These are phyloP conservation scores for Amborella trichopoda DNA, from an alignment of 164 flowering plant species.

Conservation along the genomic window DNA sequence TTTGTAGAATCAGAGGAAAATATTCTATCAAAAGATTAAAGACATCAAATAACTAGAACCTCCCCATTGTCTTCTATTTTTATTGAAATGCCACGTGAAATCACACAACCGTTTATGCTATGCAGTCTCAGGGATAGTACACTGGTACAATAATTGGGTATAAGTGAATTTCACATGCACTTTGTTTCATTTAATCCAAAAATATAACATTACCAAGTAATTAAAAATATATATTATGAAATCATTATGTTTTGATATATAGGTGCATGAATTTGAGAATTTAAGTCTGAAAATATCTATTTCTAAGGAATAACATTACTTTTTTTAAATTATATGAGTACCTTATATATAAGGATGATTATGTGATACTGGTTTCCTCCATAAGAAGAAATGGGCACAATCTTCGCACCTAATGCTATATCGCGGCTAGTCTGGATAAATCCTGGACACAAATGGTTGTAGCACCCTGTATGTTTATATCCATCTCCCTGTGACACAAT, in stretches of 20 bases:
- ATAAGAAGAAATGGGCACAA: conserved; percentile 42
- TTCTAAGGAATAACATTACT: background rate
- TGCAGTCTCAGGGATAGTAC: too few relatives aligned
- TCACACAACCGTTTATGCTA: too few relatives aligned
- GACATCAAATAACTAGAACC: too few relatives aligned
- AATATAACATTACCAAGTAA: background rate
- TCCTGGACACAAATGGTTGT: conserved; percentile 65
- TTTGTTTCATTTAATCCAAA: background rate
- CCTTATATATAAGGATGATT: conserved; percentile 72
- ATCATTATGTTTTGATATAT: too few relatives aligned
- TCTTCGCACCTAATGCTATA: conserved; percentile 65
- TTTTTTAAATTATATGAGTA: conserved; percentile 6
- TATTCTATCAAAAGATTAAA: too few relatives aligned
- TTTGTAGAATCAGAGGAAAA: too few relatives aligned
- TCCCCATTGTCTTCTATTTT: too few relatives aligned
- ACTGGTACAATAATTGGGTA: background rate
- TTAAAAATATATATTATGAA: background rate
- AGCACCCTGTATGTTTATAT: conserved; percentile 69
- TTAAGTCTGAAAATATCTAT: background rate
- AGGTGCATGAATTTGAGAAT: too few relatives aligned
- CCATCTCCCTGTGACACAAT: conserved; percentile 12
- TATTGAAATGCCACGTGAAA: too few relatives aligned
- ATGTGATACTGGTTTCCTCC: conserved; percentile 42
- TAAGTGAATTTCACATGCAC: too few relatives aligned
- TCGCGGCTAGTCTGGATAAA: conserved; percentile 59